These are phyloP conservation scores for Daldinia loculata DNA, from an alignment of 495 filamentous ascomycete genomes.

Conservation along the genomic window DNA sequence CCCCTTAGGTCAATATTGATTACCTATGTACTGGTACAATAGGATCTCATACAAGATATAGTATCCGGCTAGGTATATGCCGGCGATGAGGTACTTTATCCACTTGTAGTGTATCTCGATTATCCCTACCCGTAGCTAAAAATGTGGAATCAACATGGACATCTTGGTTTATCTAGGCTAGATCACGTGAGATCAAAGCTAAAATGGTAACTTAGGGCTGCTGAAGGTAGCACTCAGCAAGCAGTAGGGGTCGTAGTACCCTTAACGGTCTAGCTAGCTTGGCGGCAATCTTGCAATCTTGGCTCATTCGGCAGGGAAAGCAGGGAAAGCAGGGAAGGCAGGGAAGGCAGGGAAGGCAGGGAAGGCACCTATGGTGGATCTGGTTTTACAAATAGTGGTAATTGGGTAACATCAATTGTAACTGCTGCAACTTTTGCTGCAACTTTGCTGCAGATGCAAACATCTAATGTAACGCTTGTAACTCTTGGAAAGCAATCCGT, in stretches of 20 bases:
- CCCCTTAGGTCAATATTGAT: neutral
- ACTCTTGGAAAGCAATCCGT: constrained; percentile 3
- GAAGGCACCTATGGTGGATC: constrained; percentile 34
- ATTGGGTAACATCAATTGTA: constrained; percentile 29
- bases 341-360: constrained; percentile 5
- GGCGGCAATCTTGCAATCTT: constrained; percentile 17
- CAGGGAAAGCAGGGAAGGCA: constrained; percentile 14
- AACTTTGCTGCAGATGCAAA: constrained; percentile 3
- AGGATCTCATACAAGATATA: neutral
- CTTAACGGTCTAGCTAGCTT: constrained; percentile 22
- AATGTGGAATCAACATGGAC: constrained; percentile 11
- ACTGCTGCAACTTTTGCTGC: neutral
- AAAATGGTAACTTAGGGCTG: neutral
- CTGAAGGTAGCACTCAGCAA: neutral
- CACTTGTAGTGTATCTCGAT: neutral
- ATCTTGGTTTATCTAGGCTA: neutral
- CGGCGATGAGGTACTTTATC: neutral
- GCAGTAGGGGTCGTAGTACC: neutral
- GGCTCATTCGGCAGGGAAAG: constrained; percentile 19
- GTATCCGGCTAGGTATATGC: neutral
- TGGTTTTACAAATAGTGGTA: constrained; percentile 45
- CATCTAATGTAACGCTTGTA: neutral
- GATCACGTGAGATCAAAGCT: constrained; percentile 3
- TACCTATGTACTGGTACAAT: neutral
- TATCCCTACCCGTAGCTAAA: constrained; percentile 8